These are phyloP conservation scores for Symbiodinium natans DNA, from an alignment of 73 alveolate species.

Conservation along the genomic window DNA sequence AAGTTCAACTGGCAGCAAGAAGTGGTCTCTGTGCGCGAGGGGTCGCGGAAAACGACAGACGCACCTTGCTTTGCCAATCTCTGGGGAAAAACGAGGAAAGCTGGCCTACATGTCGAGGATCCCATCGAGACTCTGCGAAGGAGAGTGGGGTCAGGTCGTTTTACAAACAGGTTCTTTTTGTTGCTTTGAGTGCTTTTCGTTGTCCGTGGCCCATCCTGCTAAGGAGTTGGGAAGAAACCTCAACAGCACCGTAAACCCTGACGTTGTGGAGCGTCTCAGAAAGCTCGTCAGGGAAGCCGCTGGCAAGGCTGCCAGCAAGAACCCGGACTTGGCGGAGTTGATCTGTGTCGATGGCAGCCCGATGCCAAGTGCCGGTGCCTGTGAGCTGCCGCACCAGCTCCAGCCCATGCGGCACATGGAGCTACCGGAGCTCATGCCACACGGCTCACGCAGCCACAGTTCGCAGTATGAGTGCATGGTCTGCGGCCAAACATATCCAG, in stretches of 20 bases:
- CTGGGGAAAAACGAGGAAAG: slow-evolving; percentile 49
- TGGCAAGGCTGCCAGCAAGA: neutral
- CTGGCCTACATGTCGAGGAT: slow-evolving; percentile 70
- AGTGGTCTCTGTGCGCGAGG: slow-evolving; percentile 72
- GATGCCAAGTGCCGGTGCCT: slow-evolving; percentile 37
- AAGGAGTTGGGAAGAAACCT: slow-evolving; percentile 71
- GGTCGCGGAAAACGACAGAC: slow-evolving; percentile 3
- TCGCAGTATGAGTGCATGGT: neutral
- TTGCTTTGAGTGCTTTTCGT: neutral
- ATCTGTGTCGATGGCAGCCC: slow-evolving; percentile 58
- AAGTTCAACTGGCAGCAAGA: slow-evolving; percentile 42
- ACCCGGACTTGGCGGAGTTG: slow-evolving; percentile 27
- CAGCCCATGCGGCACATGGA: slow-evolving; percentile 7
- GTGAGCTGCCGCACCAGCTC: neutral
- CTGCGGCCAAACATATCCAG: slow-evolving; percentile 14
- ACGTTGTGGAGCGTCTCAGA: neutral
- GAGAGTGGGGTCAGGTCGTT: too few species aligned
- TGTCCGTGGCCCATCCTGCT: neutral
- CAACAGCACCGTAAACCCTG: slow-evolving; percentile 1
- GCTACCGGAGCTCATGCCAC: neutral
- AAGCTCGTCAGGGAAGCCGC: neutral
- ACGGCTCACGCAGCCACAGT: neutral
- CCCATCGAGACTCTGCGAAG: slow-evolving; percentile 35
- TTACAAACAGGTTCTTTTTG: neutral
- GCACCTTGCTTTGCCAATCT: slow-evolving; percentile 14